Evolutionary conservation across 1,284 basidiomycete genomes (phyloP), one percentile per base, ranked within the genome.

Genomic region (Ceratobasidium sp.): DNA sequence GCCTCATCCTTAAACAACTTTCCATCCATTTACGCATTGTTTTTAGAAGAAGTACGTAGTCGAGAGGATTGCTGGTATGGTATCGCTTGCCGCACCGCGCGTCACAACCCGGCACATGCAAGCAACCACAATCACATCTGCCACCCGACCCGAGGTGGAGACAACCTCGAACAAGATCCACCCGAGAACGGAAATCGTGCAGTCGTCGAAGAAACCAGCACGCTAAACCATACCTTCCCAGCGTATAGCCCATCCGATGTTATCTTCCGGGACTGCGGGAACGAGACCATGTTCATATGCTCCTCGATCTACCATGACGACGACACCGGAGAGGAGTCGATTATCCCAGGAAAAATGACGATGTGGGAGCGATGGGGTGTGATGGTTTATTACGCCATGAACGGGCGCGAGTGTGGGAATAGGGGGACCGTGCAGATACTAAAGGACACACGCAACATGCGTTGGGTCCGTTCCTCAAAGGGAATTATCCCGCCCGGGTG

Each of bases 1-100:
- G 8, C 6, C 23, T 27, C 55, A 10, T 33, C 30, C 33, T 57
- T 10, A 20, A 52, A 30, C 16, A 30, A 27, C 23, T 4, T 14
- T 12, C 33, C 55, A 33, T 35, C 20, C 16, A 62, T 35, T 38
- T 38, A 18, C 12, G 10, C 1, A 41, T 46, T 8, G 41, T 18
- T 44, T 33, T 23, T 23, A 68, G 66, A 33, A 12, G 73, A 57
- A 20, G 57, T 66, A 8, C 30, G 48, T 20, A 35, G 46, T 16
- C 73, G 73, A 18, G 55, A 50, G 27, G 71, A 77, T 64, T 79
- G 71, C 46, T 57, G 70, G 70, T 75, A 79, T 57, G 79, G 79
- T 50, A 65, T 69, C 27, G 79, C 74, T 18, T 79, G 79, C 46
- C 62, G 79, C 16, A 78, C 64, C n/a, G 77, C 73, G 48, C 54